phyloP scores from a whole-genome alignment of 2,329 filamentous ascomycete species.

The Thyridium curvatum region DNA sequence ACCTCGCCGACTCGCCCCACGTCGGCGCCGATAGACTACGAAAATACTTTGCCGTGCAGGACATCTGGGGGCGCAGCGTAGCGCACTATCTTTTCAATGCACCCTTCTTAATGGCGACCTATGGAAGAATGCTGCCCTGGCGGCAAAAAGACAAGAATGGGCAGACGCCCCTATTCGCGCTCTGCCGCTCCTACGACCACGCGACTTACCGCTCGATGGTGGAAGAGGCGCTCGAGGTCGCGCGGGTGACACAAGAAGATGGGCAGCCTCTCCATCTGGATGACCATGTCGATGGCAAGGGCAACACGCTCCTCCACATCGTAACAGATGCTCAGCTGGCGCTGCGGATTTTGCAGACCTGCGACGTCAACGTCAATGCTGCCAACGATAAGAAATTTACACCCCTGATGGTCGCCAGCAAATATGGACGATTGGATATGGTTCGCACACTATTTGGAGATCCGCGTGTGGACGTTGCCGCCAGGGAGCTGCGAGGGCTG shows the following conservation, averaged over 20 bases:
- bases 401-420: slow-evolving; percentile 95
- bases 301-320: slow-evolving; percentile 93
- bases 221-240: slow-evolving; percentile 68
- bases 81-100: slow-evolving; percentile 97
- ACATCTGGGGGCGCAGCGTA: slow-evolving; percentile 78
- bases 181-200: slow-evolving; percentile 94
- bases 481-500: slow-evolving; percentile 79
- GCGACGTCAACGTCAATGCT: slow-evolving; percentile 94
- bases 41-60: slow-evolving; percentile 68
- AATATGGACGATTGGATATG: slow-evolving; percentile 92
- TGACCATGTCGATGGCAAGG: slow-evolving; percentile 86
- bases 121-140: slow-evolving; percentile 81
- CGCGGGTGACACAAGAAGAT: slow-evolving; percentile 69
- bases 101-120: slow-evolving; percentile 68
- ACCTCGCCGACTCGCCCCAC: slow-evolving; percentile 47
- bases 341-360: slow-evolving; percentile 67
- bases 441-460: slow-evolving; percentile 85
- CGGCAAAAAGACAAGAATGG: slow-evolving; percentile 89
- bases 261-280: slow-evolving; percentile 78
- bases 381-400: slow-evolving; percentile 94
- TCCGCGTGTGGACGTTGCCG: slow-evolving; percentile 75
- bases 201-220: slow-evolving; percentile 84
- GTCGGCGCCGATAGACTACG: slow-evolving; percentile 47
- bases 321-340: slow-evolving; percentile 80
- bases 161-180: slow-evolving; percentile 92